Evolutionary conservation across 129 eudicot genomes (phyloP), one percentile per base, ranked within the genome.

Genomic region (Rutidosis leptorrhynchoides): DNA sequence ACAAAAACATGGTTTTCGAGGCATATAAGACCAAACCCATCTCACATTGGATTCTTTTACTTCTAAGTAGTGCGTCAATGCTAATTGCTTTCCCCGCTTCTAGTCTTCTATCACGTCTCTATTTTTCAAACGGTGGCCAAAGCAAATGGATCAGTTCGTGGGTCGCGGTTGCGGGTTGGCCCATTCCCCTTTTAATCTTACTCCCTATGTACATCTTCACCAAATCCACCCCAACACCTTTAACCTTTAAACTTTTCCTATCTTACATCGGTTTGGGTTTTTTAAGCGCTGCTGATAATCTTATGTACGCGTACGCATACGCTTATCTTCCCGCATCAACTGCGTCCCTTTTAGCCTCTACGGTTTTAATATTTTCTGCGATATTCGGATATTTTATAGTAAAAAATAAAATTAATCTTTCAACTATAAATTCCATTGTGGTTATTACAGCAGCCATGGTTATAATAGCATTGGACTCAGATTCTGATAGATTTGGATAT

Each of bases 101-200:
- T 1, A 83, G 92, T 28, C 90, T 88, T 58, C 82, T 93, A n/a
- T 88, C 98, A 28, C 87, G 98, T 23, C 73, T 93, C 60, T 93
- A 93, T 66, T 93, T 68, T 70, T 68, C 91, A 10, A 78, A 93
- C 28, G 96, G 98, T 12, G 98, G 98, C 5, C 69, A 75, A 17
- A 93, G 98, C 77, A 93, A 93, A 80, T 93, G 98, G 98, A 84
- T 93, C 69, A 86, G 75, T 28, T 88, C 96, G 14, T 93, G 96
- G 96, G 90, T 82, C 10, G 80, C 92, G 0, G 98, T 84, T 23
- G 98, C 90, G 0, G 98, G 96, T 28, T 93, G 98, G 98, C 96
- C 98, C 21, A 43, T 93, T 15, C 74, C 84, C 26, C 84, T 76
- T 20, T 2, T 80, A 3, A 72, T 83, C 65, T 66, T 93, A 48